A percentile compares a stretch with the other conserved stretches of the same genome.
phyloP scores from a whole-genome alignment of 2,329 filamentous ascomycete genomes.

The Fusarium ramigenum region DNA sequence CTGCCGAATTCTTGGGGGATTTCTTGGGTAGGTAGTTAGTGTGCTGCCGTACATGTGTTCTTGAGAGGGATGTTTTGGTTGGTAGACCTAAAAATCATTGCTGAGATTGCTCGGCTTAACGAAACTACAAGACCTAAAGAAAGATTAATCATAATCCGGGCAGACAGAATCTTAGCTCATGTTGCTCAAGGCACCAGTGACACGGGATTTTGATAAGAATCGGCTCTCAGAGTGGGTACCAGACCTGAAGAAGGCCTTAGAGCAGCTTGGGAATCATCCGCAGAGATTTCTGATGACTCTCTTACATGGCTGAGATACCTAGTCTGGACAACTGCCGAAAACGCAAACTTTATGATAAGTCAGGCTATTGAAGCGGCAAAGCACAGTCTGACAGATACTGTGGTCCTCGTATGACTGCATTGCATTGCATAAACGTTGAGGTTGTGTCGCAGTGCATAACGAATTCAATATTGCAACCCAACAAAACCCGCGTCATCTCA shows the following conservation, averaged over 20 bases:
- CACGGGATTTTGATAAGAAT: neutral
- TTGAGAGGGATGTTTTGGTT: neutral
- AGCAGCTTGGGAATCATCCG: accelerated
- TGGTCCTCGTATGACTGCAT: neutral
- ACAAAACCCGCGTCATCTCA: neutral
- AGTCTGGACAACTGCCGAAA: neutral
- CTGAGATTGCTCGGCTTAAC: too few relatives aligned
- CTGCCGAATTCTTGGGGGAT: accelerated
- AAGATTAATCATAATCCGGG: neutral
- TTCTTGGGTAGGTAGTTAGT: neutral
- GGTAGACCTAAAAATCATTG: too few relatives aligned
- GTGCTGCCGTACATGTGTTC: neutral
- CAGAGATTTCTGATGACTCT: neutral
- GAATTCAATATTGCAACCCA: neutral
- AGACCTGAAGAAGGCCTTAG: neutral
- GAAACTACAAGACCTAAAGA: neutral
- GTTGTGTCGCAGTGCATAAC: neutral
- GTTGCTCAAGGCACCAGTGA: neutral
- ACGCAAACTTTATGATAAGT: neutral
- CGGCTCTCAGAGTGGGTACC: neutral
- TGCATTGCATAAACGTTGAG: neutral
- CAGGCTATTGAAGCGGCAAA: neutral
- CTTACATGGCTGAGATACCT: neutral
- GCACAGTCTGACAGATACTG: neutral
- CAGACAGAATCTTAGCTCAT: neutral